These are phyloP conservation scores for Aspergillus cavernicola DNA, from an alignment of 495 filamentous ascomycete genomes.

Conservation along the genomic window DNA sequence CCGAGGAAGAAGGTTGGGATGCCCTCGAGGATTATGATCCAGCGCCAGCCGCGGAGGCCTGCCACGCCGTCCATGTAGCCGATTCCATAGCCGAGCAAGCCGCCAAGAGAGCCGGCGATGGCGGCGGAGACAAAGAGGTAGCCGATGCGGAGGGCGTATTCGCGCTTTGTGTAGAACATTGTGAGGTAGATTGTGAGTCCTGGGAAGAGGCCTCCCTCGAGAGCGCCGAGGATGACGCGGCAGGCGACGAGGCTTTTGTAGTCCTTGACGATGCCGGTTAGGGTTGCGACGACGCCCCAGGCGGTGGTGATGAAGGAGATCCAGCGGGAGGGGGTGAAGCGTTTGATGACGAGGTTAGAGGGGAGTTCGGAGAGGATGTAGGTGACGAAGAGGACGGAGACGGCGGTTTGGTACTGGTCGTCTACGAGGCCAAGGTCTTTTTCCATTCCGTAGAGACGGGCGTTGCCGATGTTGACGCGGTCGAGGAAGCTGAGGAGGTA, in stretches of 20 bases:
- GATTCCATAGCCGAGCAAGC: conserved; percentile 44
- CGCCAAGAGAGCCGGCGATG: conserved; percentile 42
- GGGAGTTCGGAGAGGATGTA: conserved; percentile 13
- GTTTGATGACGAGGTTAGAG: conserved; percentile 13
- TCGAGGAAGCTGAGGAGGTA: conserved; percentile 46
- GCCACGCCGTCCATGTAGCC: conserved; percentile 42
- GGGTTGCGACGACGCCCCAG: conserved; percentile 11
- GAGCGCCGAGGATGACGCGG: conserved; percentile 52
- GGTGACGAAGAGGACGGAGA: conserved; percentile 29
- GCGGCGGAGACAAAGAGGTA: conserved; percentile 39
- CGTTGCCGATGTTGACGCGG: conserved; percentile 40
- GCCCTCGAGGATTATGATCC: conserved; percentile 55
- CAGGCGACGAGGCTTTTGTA: conserved; percentile 3
- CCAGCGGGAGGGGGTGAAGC: conserved; percentile 11
- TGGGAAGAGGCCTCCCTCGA: conserved; percentile 70
- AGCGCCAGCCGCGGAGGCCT: conserved; percentile 24
- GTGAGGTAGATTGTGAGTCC: conserved; percentile 52
- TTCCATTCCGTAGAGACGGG: conserved; percentile 4
- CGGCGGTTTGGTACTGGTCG: conserved; percentile 16
- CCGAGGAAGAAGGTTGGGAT: conserved; percentile 48
- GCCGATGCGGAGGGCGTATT: conserved; percentile 37
- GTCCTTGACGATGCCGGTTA: conserved; percentile 3
- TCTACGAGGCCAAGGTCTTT: conserved; percentile 9
- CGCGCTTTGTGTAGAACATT: conserved; percentile 46
- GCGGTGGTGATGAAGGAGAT: conserved; percentile 10